Conservation (phyloP, 305 asterid genomes). For the Fraxinus baroniana region DNA sequence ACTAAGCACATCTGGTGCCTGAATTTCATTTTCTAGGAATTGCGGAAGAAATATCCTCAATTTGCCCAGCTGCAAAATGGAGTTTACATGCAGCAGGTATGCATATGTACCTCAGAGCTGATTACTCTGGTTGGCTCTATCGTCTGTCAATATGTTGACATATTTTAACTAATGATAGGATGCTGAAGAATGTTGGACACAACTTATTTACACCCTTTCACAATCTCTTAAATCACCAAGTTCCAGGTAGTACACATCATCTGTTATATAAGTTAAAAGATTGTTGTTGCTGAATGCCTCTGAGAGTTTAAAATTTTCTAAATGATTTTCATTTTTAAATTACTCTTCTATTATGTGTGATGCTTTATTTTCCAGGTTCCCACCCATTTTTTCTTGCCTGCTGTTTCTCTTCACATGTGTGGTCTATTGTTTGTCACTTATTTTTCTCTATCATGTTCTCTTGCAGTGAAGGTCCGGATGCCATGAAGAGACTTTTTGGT, state of each 20-base stretch:
- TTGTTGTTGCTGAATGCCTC: slow-evolving; percentile 12
- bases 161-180: slow-evolving; percentile 50
- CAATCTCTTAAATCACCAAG: slow-evolving; percentile 59
- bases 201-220: slow-evolving; percentile 82
- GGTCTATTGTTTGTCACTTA: not conserved
- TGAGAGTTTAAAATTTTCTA: slow-evolving; percentile 12
- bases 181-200: slow-evolving; percentile 99
- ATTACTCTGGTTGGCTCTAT: not conserved
- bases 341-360: not conserved
- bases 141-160: slow-evolving; percentile 18
- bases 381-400: slow-evolving; percentile 5
- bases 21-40: slow-evolving; percentile 45
- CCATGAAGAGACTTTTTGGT: slow-evolving; percentile 79
- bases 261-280: slow-evolving; percentile 11
- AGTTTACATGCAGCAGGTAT: slow-evolving; percentile 95
- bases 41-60: slow-evolving; percentile 96
- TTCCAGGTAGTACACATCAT: slow-evolving; percentile 53
- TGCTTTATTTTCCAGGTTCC: not conserved
- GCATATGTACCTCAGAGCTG: slow-evolving; percentile 19
- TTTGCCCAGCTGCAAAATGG: slow-evolving; percentile 97
- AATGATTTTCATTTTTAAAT: not conserved
- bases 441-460: slow-evolving; percentile 12
- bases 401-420: slow-evolving; percentile 14
- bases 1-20: slow-evolving; percentile 5
- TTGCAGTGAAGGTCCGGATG: slow-evolving; percentile 75